phyloP scores from a whole-genome alignment of 2,329 filamentous ascomycete genomes.

The Ilyonectria sp. region DNA sequence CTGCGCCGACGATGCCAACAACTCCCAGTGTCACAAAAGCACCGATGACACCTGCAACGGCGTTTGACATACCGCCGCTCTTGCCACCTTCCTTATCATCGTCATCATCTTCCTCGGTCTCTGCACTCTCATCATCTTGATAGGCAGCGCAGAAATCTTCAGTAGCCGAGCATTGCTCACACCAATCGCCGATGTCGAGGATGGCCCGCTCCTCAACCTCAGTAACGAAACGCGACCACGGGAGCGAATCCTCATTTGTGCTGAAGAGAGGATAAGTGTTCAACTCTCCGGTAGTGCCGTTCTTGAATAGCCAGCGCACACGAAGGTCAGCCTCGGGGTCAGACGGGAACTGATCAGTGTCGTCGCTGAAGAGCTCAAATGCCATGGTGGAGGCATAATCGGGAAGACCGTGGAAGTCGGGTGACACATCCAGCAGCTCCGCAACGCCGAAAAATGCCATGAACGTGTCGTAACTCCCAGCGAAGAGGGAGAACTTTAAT shows the following conservation, averaged over 20 bases:
- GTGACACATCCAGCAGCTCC: conserved; percentile 45
- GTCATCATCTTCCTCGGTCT: conserved; percentile 17
- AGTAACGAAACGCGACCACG: conserved; percentile 48
- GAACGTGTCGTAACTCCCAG: conserved; percentile 55
- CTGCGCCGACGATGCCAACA: conserved; percentile 38
- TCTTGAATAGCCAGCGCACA: conserved; percentile 55
- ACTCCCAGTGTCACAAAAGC: conserved; percentile 53
- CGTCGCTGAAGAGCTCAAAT: conserved; percentile 52
- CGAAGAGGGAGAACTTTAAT: conserved; percentile 53
- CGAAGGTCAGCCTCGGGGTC: conserved; percentile 45
- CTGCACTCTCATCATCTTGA: conserved; percentile 33
- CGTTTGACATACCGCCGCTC: conserved; percentile 49
- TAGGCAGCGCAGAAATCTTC: conserved; percentile 53
- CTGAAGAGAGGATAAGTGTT: conserved; percentile 52
- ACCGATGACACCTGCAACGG: conserved; percentile 53
- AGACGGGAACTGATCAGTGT: conserved; percentile 45
- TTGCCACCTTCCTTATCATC: conserved; percentile 20
- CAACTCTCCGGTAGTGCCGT: conserved; percentile 51
- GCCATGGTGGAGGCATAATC: conserved; percentile 55
- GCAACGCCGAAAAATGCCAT: conserved; percentile 54
- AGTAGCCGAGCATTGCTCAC: conserved; percentile 45
- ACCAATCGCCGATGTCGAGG: conserved; percentile 51
- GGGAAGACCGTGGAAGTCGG: conserved; percentile 52
- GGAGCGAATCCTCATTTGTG: conserved; percentile 44
- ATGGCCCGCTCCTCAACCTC: conserved; percentile 51